phyloP scores from a whole-genome alignment of 2,329 filamentous ascomycete genomes.

The Chrysoporthe deuterocubensis region DNA sequence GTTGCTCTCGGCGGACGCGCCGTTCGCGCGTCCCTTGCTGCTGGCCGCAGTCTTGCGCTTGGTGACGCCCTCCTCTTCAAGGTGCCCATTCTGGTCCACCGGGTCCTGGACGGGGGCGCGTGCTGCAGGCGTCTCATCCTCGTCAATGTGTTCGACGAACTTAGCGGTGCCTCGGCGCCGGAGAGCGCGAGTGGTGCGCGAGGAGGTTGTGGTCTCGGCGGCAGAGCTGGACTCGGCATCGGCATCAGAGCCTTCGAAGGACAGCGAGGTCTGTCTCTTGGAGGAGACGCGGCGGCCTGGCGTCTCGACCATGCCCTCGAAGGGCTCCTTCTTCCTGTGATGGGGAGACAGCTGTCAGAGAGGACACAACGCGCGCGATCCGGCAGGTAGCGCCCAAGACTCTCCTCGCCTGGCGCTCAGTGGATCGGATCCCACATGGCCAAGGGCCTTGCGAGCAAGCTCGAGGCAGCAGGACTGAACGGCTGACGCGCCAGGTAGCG shows the following conservation, averaged over 20 bases:
- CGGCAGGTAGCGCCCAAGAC: background rate
- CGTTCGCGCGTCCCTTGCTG: constrained; percentile 30
- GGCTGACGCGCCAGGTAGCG: no score
- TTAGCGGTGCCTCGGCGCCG: constrained; percentile 54
- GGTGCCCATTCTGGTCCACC: background rate
- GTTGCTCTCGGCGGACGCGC: constrained; percentile 34
- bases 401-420: background rate
- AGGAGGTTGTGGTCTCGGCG: constrained; percentile 43
- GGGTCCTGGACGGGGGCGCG: background rate
- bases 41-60: constrained; percentile 25
- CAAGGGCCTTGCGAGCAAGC: background rate
- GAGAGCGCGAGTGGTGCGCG: constrained; percentile 35
- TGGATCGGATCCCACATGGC: background rate
- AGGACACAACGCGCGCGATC: background rate
- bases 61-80: constrained; percentile 7
- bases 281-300: constrained; percentile 49
- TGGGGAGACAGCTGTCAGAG: background rate
- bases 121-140: constrained; percentile 41
- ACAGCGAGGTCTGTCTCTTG: constrained; percentile 55
- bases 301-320: constrained; percentile 65
- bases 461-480: background rate
- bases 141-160: constrained; percentile 55
- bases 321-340: constrained; percentile 63
- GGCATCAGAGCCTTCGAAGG: constrained; percentile 48
- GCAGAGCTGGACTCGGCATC: constrained; percentile 56